Base-by-base conservation (phyloP, 495 filamentous ascomycete genomes). In the Penicillium roqueforti region DNA sequence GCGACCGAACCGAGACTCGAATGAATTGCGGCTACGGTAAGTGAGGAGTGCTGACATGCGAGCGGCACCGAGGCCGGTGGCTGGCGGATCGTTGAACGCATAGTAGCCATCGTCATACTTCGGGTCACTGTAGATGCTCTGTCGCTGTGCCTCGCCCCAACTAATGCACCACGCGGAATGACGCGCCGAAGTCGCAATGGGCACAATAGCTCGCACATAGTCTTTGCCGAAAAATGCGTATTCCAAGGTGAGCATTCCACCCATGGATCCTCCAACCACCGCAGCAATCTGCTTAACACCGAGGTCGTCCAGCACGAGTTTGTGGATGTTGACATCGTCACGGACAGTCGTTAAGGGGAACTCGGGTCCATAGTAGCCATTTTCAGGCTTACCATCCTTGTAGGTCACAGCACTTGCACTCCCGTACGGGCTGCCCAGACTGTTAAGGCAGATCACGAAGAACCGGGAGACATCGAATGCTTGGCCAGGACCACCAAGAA, bases 161-260 rank as follows among this genome's bases (percentile, higher is more conserved):
- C 91, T 96, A 61, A 98, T 98, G 37, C 93, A 89, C 93, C 93
- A 98, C n/a, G 93, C 93, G 56, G 91, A 96, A 65, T 97, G 93
- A 10, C 89, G 83, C 46, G 89, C 89, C 5, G 92, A 97, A 18
- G 93, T 97, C 23, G 93, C 93, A 59, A 98, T 95, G 3, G 93
- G 90, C 25, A 97, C 87, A 66, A 98, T 89, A 38, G 84, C 81
- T 31, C 87, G 86, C 26, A 98, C 92, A 62, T 97, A 97, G 59
- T 95, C 88, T 66, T 88, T 88, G 53, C 93, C 93, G 63, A 96
- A 90, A 72, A 95, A 98, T 42, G 93, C 88, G 79, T 95, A 98
- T 70, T 98, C 93, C 18, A 98, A 78, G 0, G 92, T 91, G 42
- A 97, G 83, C 93, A 97, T 97, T 57, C 93, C 93, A 47, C 93